Evolutionary conservation across 78 protist genomes (phyloP).

Genomic region (Dictyostelium firmibasis): DNA sequence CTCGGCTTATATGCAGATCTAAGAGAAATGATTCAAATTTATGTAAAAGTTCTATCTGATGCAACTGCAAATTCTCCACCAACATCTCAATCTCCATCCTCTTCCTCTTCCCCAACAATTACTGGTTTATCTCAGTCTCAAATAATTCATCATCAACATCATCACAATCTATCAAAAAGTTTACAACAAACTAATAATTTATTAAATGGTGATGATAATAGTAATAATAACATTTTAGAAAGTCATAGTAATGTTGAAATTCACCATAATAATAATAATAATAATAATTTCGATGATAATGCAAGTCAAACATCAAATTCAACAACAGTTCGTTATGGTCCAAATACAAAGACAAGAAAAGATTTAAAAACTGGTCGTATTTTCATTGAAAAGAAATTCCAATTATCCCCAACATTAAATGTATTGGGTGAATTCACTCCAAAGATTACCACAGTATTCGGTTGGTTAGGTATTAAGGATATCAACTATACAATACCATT

Average conservation of each 20-base stretch:
- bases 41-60: slow-evolving; percentile 54
- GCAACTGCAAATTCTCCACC: neutral
- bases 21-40: slow-evolving; percentile 63
- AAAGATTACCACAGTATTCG: slow-evolving; percentile 69
- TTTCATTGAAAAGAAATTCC: slow-evolving; percentile 75
- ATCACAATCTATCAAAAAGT: neutral
- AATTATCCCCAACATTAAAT: slow-evolving; percentile 78
- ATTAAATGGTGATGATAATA: neutral
- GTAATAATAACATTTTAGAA: neutral
- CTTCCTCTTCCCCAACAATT: slow-evolving; percentile 4
- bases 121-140: neutral
- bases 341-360: slow-evolving; percentile 22
- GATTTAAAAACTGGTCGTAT: slow-evolving; percentile 33
- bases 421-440: slow-evolving; percentile 84
- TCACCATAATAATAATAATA: neutral
- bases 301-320: neutral
- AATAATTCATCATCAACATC: neutral
- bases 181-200: neutral
- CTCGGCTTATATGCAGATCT: slow-evolving; percentile 43
- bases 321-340: neutral
- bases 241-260: neutral
- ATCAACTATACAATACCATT: slow-evolving; percentile 75
- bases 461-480: slow-evolving; percentile 81
- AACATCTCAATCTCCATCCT: neutral
- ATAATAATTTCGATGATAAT: neutral